Percentiles rank a stretch among this genome's conserved stretches.
Evolutionary conservation across 805 yeast species (phyloP).

Genomic region (Saccharomycopsis lassenensis): DNA sequence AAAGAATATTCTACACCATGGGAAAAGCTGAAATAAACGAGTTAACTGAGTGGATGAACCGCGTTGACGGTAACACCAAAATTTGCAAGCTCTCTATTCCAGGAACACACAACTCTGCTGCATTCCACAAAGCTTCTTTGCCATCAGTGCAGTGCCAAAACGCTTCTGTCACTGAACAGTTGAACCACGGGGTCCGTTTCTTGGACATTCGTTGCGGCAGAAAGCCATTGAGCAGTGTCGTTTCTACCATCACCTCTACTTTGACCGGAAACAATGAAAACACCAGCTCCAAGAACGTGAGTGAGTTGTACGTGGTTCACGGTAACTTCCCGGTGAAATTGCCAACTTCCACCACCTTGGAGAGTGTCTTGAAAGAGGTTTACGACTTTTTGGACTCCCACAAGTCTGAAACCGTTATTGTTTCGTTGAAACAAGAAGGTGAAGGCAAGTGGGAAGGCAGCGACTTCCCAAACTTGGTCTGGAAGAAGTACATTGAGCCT

Average conservation of each 20-base stretch:
- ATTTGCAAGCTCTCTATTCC: constrained; percentile 53
- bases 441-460: constrained; percentile 56
- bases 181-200: constrained; percentile 65
- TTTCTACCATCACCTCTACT: constrained; percentile 20
- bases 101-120: constrained; percentile 82
- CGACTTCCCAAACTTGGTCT: constrained; percentile 53
- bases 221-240: constrained; percentile 40
- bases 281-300: constrained; percentile 26
- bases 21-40: constrained; percentile 9
- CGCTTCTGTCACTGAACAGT: constrained; percentile 45
- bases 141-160: constrained; percentile 77
- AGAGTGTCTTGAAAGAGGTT: constrained; percentile 43
- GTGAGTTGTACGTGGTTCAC: constrained; percentile 56
- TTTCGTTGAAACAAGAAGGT: constrained; percentile 70
- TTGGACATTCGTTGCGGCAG: constrained; percentile 58
- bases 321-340: constrained; percentile 67
- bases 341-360: constrained; percentile 43
- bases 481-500: constrained; percentile 43
- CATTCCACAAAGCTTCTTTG: constrained; percentile 47
- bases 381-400: constrained; percentile 44
- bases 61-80: constrained; percentile 38
- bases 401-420: constrained; percentile 48
- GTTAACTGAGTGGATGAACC: constrained; percentile 38
- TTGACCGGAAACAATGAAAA: constrained; percentile 13
- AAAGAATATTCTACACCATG: too few relatives aligned